Evolutionary conservation across 176 grass and related monocot species (phyloP).

Genomic region (Bolboschoenus planiculmis): DNA sequence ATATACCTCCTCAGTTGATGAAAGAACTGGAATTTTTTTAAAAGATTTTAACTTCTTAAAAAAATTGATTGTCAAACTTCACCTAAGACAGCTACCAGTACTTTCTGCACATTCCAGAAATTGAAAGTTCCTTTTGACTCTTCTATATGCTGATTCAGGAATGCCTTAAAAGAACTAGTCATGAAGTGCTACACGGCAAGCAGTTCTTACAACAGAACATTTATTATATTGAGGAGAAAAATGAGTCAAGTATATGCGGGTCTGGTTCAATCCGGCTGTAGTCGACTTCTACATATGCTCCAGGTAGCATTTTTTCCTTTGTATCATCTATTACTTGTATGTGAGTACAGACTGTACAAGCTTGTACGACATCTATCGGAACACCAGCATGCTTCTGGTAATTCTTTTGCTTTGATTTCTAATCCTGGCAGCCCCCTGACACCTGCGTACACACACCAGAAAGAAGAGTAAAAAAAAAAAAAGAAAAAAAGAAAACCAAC

Average conservation of each 20-base stretch:
- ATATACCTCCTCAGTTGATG: not conserved
- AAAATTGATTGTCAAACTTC: not conserved
- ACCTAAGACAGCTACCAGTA: not conserved
- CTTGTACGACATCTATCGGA: not conserved
- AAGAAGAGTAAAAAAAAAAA: not conserved
- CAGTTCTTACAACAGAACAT: slow-evolving; percentile 42
- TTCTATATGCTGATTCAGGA: slow-evolving; percentile 39
- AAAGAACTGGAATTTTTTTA: not conserved
- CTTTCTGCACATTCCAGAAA: not conserved
- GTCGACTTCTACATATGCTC: slow-evolving; percentile 52
- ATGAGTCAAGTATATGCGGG: slow-evolving; percentile 48
- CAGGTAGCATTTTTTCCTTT: slow-evolving; percentile 24
- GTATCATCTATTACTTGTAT: not conserved
- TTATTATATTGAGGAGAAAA: slow-evolving; percentile 48
- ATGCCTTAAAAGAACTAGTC: slow-evolving; percentile 50
- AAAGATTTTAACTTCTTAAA: not conserved
- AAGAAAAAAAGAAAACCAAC: not conserved
- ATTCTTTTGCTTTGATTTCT: not conserved
- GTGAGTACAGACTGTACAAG: not conserved
- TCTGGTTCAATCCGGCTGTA: slow-evolving; percentile 56
- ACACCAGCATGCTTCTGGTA: not conserved
- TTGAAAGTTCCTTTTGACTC: slow-evolving; percentile 20
- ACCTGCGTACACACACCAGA: not conserved
- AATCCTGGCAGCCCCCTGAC: not conserved
- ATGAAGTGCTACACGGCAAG: slow-evolving; percentile 43